Conservation (phyloP, 73 alveolate species). For the Diophrys sp. region DNA sequence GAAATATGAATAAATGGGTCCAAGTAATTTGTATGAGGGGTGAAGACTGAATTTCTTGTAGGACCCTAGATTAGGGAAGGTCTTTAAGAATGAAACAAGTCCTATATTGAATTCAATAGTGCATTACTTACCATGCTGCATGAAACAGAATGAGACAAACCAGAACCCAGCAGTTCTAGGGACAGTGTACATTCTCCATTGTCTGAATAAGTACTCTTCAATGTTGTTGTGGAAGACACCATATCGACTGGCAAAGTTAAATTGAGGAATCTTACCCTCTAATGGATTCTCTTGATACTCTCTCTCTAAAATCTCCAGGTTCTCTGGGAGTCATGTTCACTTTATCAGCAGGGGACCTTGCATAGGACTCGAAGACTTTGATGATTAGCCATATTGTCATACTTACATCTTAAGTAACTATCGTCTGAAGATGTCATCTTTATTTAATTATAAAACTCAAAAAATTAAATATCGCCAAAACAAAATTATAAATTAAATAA, state of each 20-base stretch:
- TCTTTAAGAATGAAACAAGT: conserved; percentile 31
- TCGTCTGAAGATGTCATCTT: neutral
- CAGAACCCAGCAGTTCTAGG: conserved; percentile 37
- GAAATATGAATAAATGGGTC: conserved; percentile 34
- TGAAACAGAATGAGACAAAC: conserved; percentile 28
- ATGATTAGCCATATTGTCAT: too few species aligned
- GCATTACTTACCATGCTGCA: conserved; percentile 35
- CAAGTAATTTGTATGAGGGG: conserved; percentile 52
- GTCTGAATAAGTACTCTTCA: conserved; percentile 47
- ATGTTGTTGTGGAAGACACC: conserved; percentile 52
- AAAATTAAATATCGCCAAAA: too few species aligned
- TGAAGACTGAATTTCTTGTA: conserved; percentile 31
- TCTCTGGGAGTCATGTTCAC: neutral
- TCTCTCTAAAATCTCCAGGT: conserved; percentile 36
- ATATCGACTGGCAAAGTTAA: conserved; percentile 30
- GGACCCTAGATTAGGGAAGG: conserved; percentile 43
- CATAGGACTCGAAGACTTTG: neutral
- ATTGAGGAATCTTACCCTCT: conserved; percentile 35
- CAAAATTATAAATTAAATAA: too few species aligned
- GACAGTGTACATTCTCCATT: conserved; percentile 60
- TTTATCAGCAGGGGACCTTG: neutral
- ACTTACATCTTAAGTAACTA: neutral
- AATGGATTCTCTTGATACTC: conserved; percentile 54
- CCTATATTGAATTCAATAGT: too few species aligned
- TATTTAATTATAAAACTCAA: neutral